Percentiles rank a stretch among this genome's conserved stretches.
Evolutionary conservation across 176 grass and related monocot genomes (phyloP).

Genomic region (Aegilops tauschii): DNA sequence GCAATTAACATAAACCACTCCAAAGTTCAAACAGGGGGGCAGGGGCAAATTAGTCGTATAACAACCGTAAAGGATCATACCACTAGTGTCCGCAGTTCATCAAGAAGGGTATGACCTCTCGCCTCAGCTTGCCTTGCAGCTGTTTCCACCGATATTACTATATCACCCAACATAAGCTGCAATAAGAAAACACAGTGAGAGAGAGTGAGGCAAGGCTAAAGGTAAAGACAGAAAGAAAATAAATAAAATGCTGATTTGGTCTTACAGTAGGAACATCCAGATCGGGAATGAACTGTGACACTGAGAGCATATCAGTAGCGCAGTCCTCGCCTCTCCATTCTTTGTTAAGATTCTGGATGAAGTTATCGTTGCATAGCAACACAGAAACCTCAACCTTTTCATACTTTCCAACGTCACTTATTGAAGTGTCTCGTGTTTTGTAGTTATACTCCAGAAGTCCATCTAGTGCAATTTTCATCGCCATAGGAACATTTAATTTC

Average conservation of each 20-base stretch:
- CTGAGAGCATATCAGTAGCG: constrained; percentile 67
- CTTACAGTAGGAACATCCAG: constrained; percentile 87
- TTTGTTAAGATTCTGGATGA: constrained; percentile 73
- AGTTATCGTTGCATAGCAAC: constrained; percentile 66
- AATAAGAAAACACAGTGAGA: constrained; percentile 10
- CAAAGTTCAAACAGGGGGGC: background rate
- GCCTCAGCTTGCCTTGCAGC: constrained; percentile 90
- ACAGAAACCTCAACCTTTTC: constrained; percentile 85
- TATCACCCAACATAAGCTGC: constrained; percentile 85
- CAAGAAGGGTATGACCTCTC: constrained; percentile 83
- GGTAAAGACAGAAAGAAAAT: background rate
- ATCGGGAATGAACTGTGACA: constrained; percentile 62
- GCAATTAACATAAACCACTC: background rate
- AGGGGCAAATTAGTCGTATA: background rate
- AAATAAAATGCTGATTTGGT: constrained; percentile 25
- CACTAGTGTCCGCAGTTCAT: constrained; percentile 82
- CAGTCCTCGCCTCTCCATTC: constrained; percentile 65
- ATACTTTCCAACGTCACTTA: constrained; percentile 73
- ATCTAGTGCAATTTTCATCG: constrained; percentile 90
- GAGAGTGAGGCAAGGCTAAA: background rate
- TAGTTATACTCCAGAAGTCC: constrained; percentile 80
- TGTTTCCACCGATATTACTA: constrained; percentile 92
- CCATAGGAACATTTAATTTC: constrained; percentile 88
- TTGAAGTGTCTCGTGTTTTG: constrained; percentile 63
- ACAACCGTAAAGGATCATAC: constrained; percentile 33